These are phyloP conservation scores for Salvia rosmarinus DNA, from an alignment of 257 asterid species.

Conservation along the genomic window DNA sequence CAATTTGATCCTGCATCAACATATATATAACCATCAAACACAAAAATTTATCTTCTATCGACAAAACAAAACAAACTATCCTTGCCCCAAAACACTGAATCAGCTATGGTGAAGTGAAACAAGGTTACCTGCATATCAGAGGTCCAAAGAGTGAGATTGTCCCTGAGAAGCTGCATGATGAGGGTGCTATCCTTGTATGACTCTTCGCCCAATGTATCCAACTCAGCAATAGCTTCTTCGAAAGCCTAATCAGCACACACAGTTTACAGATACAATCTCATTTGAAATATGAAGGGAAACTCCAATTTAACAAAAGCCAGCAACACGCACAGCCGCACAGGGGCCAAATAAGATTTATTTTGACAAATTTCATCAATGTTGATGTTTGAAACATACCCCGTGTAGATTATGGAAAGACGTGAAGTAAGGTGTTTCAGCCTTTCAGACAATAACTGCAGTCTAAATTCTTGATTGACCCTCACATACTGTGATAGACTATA, in stretches of 20 bases:
- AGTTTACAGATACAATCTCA: background rate
- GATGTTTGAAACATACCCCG: background rate
- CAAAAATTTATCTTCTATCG: background rate
- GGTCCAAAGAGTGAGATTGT: conserved; percentile 77
- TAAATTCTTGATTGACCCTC: background rate
- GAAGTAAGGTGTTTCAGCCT: background rate
- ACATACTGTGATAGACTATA: background rate
- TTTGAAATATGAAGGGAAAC: background rate
- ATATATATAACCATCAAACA: conserved; percentile 18
- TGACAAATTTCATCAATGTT: background rate
- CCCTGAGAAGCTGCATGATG: conserved; percentile 72
- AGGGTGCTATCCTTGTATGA: conserved; percentile 76
- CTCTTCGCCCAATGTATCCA: conserved; percentile 67
- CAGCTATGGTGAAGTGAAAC: background rate
- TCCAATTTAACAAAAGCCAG: background rate
- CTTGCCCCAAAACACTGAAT: background rate
- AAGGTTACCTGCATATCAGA: conserved; percentile 64
- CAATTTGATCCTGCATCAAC: conserved; percentile 52
- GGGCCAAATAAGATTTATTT: background rate
- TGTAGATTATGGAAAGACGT: background rate
- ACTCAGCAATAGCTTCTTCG: conserved; percentile 71
- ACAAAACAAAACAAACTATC: background rate
- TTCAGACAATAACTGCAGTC: background rate
- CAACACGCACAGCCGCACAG: background rate
- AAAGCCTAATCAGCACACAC: conserved; percentile 49